A percentile compares a stretch with the other conserved stretches of the same genome.
phyloP scores from a whole-genome alignment of 1,284 basidiomycete genomes.

The Tilletia walkeri region DNA sequence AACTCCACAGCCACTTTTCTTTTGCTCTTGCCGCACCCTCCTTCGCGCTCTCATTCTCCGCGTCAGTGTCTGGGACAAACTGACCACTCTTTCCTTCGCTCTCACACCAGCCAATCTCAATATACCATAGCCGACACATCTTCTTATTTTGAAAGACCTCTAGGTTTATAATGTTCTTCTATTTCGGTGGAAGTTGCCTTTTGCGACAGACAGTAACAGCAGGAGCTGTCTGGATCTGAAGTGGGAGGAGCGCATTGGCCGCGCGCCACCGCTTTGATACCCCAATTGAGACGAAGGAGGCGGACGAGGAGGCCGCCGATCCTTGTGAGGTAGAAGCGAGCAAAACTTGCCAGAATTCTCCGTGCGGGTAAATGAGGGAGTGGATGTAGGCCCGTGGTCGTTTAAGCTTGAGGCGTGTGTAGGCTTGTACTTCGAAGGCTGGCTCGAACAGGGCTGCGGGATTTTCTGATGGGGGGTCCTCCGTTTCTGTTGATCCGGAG shows the following conservation, averaged over 20 bases:
- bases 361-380: background rate
- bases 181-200: background rate
- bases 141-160: no score
- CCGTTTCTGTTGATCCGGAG: no score
- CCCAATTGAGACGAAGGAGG: background rate
- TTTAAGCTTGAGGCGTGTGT: background rate
- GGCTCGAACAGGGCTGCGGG: background rate
- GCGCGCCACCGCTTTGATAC: conserved; percentile 22
- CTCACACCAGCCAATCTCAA: conserved; percentile 36
- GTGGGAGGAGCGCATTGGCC: conserved; percentile 22
- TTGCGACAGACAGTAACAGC: conserved; percentile 20
- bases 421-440: background rate
- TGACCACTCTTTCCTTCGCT: background rate
- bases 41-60: background rate
- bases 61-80: background rate
- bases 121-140: conserved; percentile 40
- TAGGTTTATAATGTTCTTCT: no score
- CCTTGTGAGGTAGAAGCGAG: background rate
- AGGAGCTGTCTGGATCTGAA: conserved; percentile 17
- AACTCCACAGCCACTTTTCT: no score
- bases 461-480: no score
- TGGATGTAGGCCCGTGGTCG: background rate
- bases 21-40: no score
- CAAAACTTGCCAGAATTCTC: conserved; percentile 7
- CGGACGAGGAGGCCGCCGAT: background rate